Conservation (phyloP, 495 filamentous ascomycete species). For the Penicillium odoratum region DNA sequence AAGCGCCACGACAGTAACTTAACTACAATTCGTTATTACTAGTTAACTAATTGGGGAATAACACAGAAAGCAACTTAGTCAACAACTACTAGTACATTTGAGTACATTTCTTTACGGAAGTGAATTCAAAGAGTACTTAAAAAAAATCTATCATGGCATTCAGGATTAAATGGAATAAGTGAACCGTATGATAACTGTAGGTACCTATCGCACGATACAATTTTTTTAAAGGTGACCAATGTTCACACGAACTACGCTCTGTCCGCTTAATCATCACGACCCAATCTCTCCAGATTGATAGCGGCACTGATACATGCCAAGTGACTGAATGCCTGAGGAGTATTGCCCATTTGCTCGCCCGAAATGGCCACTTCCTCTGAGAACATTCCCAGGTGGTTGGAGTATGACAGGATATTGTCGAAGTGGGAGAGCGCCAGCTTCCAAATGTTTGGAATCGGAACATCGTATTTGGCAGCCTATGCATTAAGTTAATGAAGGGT, state of each 20-base stretch:
- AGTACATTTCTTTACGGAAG: not conserved
- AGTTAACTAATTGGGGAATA: too few relatives aligned
- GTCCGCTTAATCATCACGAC: conserved; percentile 1
- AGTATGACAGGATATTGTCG: conserved; percentile 71
- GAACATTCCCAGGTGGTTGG: conserved; percentile 74
- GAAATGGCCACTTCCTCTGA: conserved; percentile 70
- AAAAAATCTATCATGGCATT: not conserved
- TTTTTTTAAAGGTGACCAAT: not conserved
- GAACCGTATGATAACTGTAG: not conserved
- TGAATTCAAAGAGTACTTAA: not conserved
- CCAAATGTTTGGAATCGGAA: conserved; percentile 64
- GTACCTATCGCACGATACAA: not conserved
- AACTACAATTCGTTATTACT: too few relatives aligned
- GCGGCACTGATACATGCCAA: conserved; percentile 69
- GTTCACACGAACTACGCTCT: conserved; percentile 1
- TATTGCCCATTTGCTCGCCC: conserved; percentile 74
- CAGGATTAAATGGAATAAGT: not conserved
- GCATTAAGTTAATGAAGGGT: not conserved
- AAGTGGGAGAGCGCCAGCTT: conserved; percentile 65
- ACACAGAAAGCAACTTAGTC: too few relatives aligned
- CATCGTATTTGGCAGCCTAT: conserved; percentile 43
- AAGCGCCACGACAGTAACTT: conserved; percentile 8
- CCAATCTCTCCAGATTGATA: conserved; percentile 61
- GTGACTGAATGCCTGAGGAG: conserved; percentile 73
- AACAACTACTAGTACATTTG: not conserved